Evolutionary conservation across 176 grass and related monocot species (phyloP).

Genomic region (Neostapfia colusana): DNA sequence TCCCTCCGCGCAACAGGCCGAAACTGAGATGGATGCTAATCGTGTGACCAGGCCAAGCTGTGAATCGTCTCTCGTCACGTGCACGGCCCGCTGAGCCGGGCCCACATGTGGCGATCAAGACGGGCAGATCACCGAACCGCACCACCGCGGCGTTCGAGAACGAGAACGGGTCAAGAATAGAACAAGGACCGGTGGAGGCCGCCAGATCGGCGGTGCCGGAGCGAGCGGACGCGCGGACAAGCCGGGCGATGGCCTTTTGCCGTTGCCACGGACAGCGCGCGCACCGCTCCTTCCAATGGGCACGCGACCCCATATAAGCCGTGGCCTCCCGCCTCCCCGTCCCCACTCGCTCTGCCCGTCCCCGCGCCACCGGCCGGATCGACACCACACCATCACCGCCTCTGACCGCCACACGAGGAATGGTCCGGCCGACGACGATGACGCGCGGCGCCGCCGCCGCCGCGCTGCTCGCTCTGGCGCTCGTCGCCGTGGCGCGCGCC

Average conservation of each 20-base stretch:
- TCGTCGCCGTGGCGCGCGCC: slow-evolving; percentile 44
- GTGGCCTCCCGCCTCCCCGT: slow-evolving; percentile 3
- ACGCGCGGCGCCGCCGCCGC: slow-evolving; percentile 30
- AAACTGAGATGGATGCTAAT: not conserved
- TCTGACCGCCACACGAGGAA: not conserved
- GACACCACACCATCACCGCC: not conserved
- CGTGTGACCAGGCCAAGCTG: too few species aligned
- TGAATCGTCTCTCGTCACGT: not conserved
- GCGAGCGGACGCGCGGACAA: slow-evolving; percentile 52
- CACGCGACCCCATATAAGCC: slow-evolving; percentile 35
- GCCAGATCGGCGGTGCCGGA: slow-evolving; percentile 33
- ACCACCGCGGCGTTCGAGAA: not conserved
- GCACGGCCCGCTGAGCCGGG: not conserved
- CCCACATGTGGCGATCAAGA: not conserved
- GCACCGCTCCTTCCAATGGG: slow-evolving; percentile 43
- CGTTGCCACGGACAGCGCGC: slow-evolving; percentile 28
- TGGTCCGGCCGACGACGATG: slow-evolving; percentile 16
- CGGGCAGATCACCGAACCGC: not conserved
- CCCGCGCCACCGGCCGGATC: slow-evolving; percentile 28
- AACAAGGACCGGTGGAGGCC: not conserved
- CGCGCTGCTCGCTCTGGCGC: slow-evolving; percentile 38
- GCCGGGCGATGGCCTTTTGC: slow-evolving; percentile 23
- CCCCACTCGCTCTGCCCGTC: slow-evolving; percentile 19
- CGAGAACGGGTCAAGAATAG: slow-evolving; percentile 43
- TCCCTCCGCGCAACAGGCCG: not conserved